A percentile compares a stretch with the other conserved stretches of the same genome.
phyloP scores from a whole-genome alignment of 192 early-diverging fungal genomes.

The Podila verticillata region DNA sequence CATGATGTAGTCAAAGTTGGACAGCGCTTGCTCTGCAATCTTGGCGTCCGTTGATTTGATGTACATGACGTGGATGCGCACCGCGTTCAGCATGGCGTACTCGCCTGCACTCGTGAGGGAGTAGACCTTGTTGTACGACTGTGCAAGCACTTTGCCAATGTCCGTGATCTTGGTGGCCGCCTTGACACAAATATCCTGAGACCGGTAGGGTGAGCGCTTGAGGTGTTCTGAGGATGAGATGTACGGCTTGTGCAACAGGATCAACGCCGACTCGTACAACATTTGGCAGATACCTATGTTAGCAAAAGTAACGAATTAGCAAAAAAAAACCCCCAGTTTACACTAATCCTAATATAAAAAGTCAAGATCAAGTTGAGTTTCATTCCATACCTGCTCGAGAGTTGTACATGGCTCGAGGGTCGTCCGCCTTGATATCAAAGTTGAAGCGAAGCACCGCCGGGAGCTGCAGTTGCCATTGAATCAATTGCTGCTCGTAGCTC shows the following conservation, averaged over 20 bases:
- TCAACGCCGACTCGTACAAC: constrained; percentile 45
- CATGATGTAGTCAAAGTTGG: constrained; percentile 46
- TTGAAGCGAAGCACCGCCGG: constrained; percentile 29
- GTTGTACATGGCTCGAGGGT: constrained; percentile 35
- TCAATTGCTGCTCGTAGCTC: constrained; percentile 42
- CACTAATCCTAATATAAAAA: too few species aligned
- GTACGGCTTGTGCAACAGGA: constrained; percentile 45
- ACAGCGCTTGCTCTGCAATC: constrained; percentile 32
- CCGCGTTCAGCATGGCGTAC: constrained; percentile 44
- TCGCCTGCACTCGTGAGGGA: constrained; percentile 41
- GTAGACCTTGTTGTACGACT: constrained; percentile 27
- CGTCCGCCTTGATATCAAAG: constrained; percentile 37
- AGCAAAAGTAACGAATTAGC: not conserved
- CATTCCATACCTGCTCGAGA: constrained; percentile 48
- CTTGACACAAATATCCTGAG: constrained; percentile 52
- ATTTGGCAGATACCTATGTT: constrained; percentile 37
- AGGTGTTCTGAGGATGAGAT: constrained; percentile 41
- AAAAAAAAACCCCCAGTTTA: not conserved
- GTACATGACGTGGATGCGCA: constrained; percentile 50
- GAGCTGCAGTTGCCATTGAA: constrained; percentile 47
- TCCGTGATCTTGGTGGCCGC: constrained; percentile 49
- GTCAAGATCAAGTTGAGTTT: not conserved
- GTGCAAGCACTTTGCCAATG: constrained; percentile 41
- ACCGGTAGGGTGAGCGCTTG: constrained; percentile 45
- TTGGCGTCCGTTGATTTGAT: constrained; percentile 35